Evolutionary conservation across 2,329 filamentous ascomycete genomes (phyloP).

Genomic region (Fusarium foetens): DNA sequence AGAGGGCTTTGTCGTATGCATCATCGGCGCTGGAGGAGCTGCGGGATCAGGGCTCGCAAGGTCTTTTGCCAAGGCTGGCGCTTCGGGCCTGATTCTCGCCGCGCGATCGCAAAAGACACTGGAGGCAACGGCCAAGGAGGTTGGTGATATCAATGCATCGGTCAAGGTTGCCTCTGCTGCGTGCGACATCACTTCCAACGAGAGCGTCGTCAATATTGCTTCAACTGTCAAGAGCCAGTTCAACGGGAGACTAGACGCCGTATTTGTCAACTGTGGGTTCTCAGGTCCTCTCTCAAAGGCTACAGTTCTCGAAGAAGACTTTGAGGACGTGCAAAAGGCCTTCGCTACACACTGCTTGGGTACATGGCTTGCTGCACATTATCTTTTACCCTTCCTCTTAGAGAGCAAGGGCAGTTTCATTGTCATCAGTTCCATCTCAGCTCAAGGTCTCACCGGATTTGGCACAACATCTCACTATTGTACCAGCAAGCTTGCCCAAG

Average conservation of each 20-base stretch:
- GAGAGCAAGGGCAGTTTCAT: background rate
- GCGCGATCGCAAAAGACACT: background rate
- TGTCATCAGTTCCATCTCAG: conserved; percentile 4
- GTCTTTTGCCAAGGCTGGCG: conserved; percentile 1
- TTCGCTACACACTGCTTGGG: background rate
- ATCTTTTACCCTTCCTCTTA: background rate
- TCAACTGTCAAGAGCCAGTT: background rate
- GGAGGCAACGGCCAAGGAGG: background rate
- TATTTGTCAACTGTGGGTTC: conserved; percentile 13
- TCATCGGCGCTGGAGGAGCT: conserved; percentile 13
- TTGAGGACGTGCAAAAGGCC: background rate
- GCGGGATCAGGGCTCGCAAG: background rate
- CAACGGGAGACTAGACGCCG: background rate
- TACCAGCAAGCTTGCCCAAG: conserved; percentile 8
- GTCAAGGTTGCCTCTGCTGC: background rate
- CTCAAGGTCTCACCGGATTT: background rate
- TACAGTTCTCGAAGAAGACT: conserved; percentile 3
- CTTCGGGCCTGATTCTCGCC: background rate
- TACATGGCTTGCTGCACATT: conserved; percentile 9
- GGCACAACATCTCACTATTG: conserved; percentile 18
- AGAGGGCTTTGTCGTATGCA: background rate
- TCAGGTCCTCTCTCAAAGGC: background rate
- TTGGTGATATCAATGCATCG: background rate
- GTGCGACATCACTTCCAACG: background rate
- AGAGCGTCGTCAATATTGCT: background rate